phyloP scores from a whole-genome alignment of 2,329 filamentous ascomycete genomes.

The Ramularia collo-cygni region DNA sequence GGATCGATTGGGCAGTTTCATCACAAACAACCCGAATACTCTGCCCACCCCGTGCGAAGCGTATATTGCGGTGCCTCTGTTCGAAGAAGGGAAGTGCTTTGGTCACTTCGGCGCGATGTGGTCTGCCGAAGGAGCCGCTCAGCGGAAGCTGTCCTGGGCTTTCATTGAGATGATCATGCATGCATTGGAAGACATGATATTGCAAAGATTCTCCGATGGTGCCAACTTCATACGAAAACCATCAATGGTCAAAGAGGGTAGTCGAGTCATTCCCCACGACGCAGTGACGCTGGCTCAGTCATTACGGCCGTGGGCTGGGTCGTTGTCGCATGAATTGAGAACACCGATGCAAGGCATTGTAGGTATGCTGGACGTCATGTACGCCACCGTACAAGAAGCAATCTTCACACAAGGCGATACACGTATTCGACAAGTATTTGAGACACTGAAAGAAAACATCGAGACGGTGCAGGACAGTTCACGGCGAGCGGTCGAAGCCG shows the following conservation, averaged over 20 bases:
- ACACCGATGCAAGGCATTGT: constrained; percentile 72
- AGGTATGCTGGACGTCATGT: constrained; percentile 71
- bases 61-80: constrained; percentile 61
- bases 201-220: constrained; percentile 51
- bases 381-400: constrained; percentile 62
- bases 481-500: constrained; percentile 63
- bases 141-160: constrained; percentile 54
- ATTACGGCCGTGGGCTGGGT: constrained; percentile 64
- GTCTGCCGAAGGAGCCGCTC: constrained; percentile 54
- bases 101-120: constrained; percentile 68
- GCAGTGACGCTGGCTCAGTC: constrained; percentile 55
- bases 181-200: constrained; percentile 60
- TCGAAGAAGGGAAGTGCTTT: constrained; percentile 58
- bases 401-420: constrained; percentile 48
- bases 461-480: constrained; percentile 68
- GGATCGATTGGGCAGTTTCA: constrained; percentile 52
- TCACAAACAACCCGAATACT: constrained; percentile 54
- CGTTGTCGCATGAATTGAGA: constrained; percentile 62
- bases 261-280: constrained; percentile 47
- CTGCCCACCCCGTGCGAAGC: constrained; percentile 58
- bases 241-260: constrained; percentile 25
- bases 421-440: constrained; percentile 50
- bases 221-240: constrained; percentile 37
- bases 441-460: constrained; percentile 60
- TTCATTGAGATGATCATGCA: constrained; percentile 63